These are phyloP conservation scores for Porcisia hertigi DNA, from an alignment of 208 protist genomes.

Conservation along the genomic window DNA sequence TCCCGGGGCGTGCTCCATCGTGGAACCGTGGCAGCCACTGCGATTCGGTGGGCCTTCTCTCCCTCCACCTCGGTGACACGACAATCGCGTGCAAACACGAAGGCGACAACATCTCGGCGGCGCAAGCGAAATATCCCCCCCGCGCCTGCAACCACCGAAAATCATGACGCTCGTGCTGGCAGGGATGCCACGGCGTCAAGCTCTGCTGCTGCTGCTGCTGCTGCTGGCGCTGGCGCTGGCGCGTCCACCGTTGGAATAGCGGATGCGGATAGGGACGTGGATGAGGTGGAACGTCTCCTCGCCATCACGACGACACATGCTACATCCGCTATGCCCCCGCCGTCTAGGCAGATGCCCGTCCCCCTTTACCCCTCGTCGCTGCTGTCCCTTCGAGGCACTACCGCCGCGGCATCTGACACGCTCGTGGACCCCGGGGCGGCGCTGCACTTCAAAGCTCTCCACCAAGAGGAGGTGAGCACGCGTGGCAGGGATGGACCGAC, in stretches of 20 bases:
- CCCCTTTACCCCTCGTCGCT: background rate
- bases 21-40: constrained; percentile 4
- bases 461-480: constrained; percentile 5
- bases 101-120: background rate
- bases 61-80: background rate
- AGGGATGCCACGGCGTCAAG: background rate
- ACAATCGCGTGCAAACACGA: background rate
- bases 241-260: background rate
- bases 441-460: constrained; percentile 24
- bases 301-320: constrained; percentile 5
- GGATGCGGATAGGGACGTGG: constrained; percentile 3
- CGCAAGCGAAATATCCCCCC: background rate
- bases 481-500: constrained; percentile 6
- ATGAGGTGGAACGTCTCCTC: constrained; percentile 31
- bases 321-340: background rate
- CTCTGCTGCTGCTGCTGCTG: background rate
- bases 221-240: background rate
- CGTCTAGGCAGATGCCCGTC: background rate
- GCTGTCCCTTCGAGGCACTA: background rate
- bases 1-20: background rate
- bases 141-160: background rate
- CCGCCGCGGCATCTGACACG: background rate
- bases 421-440: constrained; percentile 12
- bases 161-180: background rate
- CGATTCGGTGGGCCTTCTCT: background rate